Evolutionary conservation across 2,329 filamentous ascomycete species (phyloP).

Genomic region (Ophiostoma sp.): DNA sequence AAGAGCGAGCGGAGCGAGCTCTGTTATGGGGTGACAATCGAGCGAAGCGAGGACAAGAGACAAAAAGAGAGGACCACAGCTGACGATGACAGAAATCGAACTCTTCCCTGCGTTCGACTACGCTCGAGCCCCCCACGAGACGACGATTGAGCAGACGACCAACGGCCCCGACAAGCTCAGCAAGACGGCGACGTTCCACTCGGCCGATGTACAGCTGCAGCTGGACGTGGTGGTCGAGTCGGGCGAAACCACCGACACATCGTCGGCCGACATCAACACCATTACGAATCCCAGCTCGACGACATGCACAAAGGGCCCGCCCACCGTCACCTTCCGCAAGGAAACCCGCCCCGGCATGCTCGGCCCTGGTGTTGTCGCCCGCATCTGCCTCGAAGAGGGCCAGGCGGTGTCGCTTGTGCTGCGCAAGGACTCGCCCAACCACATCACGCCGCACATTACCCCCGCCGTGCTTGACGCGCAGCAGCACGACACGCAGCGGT

Average conservation of each 20-base stretch:
- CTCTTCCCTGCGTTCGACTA: slow-evolving; percentile 74
- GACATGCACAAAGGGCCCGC: slow-evolving; percentile 39
- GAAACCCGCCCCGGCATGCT: slow-evolving; percentile 52
- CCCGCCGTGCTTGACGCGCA: slow-evolving; percentile 58
- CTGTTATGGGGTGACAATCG: neutral
- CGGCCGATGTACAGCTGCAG: slow-evolving; percentile 60
- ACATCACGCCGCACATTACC: slow-evolving; percentile 60
- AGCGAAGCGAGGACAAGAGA: neutral
- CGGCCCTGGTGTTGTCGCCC: slow-evolving; percentile 63
- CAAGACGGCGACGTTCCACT: slow-evolving; percentile 65
- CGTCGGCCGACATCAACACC: neutral
- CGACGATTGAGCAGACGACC: slow-evolving; percentile 52
- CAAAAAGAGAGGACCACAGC: neutral
- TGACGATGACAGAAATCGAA: slow-evolving; percentile 56
- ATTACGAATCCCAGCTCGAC: neutral
- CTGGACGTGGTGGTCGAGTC: slow-evolving; percentile 67
- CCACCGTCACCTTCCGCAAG: slow-evolving; percentile 57
- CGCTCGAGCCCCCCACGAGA: slow-evolving; percentile 62
- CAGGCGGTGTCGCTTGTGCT: slow-evolving; percentile 70
- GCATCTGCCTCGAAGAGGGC: slow-evolving; percentile 61
- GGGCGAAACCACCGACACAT: neutral
- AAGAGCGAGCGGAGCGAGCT: neutral
- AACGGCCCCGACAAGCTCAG: slow-evolving; percentile 46
- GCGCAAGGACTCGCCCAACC: slow-evolving; percentile 59
- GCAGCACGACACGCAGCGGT: slow-evolving; percentile 69